A percentile compares a stretch with the other conserved stretches of the same genome.
Conservation (phyloP, 805 yeast species). For the Limtongia smithiae region DNA sequence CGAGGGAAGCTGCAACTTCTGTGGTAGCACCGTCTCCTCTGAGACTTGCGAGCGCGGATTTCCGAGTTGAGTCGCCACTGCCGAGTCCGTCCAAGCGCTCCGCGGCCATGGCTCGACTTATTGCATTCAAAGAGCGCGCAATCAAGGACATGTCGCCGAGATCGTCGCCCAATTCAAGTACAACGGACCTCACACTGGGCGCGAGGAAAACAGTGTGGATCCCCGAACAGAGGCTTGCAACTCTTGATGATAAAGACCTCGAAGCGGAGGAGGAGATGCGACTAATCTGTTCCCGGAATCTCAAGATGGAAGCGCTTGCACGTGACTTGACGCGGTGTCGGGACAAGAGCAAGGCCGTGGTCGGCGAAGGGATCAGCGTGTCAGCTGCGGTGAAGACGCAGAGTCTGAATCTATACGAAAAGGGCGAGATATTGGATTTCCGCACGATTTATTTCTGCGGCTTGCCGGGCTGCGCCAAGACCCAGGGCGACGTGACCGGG, state of each 20-base stretch:
- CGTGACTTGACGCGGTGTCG: constrained; percentile 9
- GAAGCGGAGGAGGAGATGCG: constrained; percentile 23
- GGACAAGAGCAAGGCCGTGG: not conserved
- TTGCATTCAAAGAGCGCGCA: constrained; percentile 12
- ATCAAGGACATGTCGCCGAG: not conserved
- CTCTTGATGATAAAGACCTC: constrained; percentile 12
- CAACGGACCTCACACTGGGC: constrained; percentile 1
- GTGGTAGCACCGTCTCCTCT: too few species aligned
- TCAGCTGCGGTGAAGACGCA: constrained; percentile 9
- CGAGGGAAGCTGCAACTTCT: too few species aligned
- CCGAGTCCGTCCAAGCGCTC: constrained; percentile 6
- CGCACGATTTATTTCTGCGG: constrained; percentile 53
- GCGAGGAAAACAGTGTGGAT: constrained; percentile 10
- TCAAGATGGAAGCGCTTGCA: constrained; percentile 13
- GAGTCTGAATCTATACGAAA: constrained; percentile 51
- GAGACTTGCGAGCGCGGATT: too few species aligned
- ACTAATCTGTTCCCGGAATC: constrained; percentile 7
- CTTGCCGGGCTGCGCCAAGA: constrained; percentile 27
- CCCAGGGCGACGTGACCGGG: constrained; percentile 29
- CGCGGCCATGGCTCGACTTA: not conserved
- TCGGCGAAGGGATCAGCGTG: constrained; percentile 6
- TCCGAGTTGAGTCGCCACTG: not conserved
- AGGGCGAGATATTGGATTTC: constrained; percentile 55
- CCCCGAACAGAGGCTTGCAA: constrained; percentile 10
- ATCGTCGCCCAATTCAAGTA: constrained; percentile 6